Base-by-base conservation (phyloP, 2,329 filamentous ascomycete genomes). In the Neonectria punicea region DNA sequence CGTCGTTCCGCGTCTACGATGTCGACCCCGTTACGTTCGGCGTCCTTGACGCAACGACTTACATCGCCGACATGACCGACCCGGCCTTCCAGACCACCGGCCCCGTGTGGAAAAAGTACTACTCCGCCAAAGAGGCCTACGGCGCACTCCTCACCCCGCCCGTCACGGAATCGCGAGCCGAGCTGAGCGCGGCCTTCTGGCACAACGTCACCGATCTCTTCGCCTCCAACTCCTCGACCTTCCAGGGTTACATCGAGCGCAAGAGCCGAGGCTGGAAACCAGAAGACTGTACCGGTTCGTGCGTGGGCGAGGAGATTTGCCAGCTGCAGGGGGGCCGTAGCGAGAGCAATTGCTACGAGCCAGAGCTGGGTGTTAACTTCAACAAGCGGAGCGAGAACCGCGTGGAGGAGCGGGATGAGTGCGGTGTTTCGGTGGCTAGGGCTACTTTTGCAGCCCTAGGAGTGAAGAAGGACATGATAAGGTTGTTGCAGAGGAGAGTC, bases 121-220 rank as follows among this genome's bases (percentile, higher is more conserved):
- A 89, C 76, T 87, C 85, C 2, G 87, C 85, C 34, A 86, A 84
- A 71, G 83, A 83, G 57, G 77, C 80, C 8, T 89, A 89, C 70
- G 86, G 85, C 6, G 68, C 80, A 0, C 76, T 82, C 1, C 75
- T 85, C 14, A 72, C 65, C 32, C 82, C 84, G 41, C 80, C 83
- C 1, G 67, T 83, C 1, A 75, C 74, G 11, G 69, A 77, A 46
- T 49, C 75, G 3, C 75, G 74, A 10, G 79, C 79, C 4, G 76
- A 89, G 67, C 81, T 90, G 36, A 86, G 84, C 1, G 83, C 86
- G 0, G 83, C 82, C 1, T 89, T 89, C 75, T 89, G 87, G 87
- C 87, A 89, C 73, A 83, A 85, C 67, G 79, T 89, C 20, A 89
- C 87, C 1, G 77, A 77, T 1, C 73, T 78, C 3, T 82, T 89